Evolutionary conservation across 2,329 filamentous ascomycete genomes (phyloP).

Genomic region (Raffaelea albimanens): DNA sequence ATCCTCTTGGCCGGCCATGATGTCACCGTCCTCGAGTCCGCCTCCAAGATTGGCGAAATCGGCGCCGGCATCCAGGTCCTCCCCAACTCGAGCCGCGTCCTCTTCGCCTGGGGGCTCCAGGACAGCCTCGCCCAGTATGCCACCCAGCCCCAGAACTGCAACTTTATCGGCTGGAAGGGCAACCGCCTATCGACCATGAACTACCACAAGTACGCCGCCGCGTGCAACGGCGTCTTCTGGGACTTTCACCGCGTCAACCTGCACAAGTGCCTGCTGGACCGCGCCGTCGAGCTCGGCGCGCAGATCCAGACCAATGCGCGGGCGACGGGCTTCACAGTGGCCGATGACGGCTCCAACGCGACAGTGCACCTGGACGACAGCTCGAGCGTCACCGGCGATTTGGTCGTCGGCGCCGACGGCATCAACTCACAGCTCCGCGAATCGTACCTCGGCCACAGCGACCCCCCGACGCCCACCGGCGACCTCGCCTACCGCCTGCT

Average conservation of each 20-base stretch:
- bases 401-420: conserved; percentile 31
- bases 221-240: conserved; percentile 21
- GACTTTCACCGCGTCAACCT: conserved; percentile 24
- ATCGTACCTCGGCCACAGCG: conserved; percentile 9
- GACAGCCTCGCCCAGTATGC: conserved; percentile 6
- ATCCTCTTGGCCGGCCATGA: conserved; percentile 10
- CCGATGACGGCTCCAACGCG: conserved; percentile 5
- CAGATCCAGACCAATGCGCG: conserved; percentile 15
- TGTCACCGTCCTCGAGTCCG: conserved; percentile 9
- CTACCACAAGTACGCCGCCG: conserved; percentile 5
- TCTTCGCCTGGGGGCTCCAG: conserved; percentile 20
- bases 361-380: conserved; percentile 17
- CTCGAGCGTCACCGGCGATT: conserved; percentile 20
- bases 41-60: conserved; percentile 8
- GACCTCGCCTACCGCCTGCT: conserved; percentile 26
- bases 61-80: conserved; percentile 15
- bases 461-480: conserved; percentile 19
- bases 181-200: conserved; percentile 9
- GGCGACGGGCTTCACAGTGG: conserved; percentile 16
- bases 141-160: conserved; percentile 7
- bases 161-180: conserved; percentile 12
- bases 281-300: conserved; percentile 18
- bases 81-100: conserved; percentile 21
- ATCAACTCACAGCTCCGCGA: conserved; percentile 19
- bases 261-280: conserved; percentile 19